Evolutionary conservation across 768 basidiomycete genomes (phyloP), one percentile per base, ranked within the genome.

Genomic region (Ramaria sp.): DNA sequence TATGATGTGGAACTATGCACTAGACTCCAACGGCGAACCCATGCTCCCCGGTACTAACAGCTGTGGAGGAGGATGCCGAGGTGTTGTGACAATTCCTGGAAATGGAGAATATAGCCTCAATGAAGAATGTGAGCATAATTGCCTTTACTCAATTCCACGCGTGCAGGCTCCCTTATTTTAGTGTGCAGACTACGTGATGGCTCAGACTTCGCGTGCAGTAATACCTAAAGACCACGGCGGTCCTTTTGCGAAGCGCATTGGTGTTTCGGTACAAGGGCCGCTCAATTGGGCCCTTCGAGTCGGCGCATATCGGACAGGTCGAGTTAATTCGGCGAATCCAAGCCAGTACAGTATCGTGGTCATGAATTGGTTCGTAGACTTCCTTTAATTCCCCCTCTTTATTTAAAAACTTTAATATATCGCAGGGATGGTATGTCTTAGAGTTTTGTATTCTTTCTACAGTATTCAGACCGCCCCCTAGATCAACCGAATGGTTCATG

Each of bases 1-100:
- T 0, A 67, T 88, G 20, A 83, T 86, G 80, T 89, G 86, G 85
- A 85, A 85, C 61, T 66, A 87, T 41, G 86, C 82, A 0, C 71
- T 83, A 8, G 79, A 87, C 39, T 69, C 76, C 0, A 74, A 66
- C 34, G 84, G 86, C 0, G 65, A 76, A n/a, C 85, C 86, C 1
- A 76, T 75, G 61, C 70, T 83, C 2, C 83, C 84, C 0, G 80
- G 81, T 5, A 78, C 80, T 1, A 69, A 69, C 52, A 83, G 81
- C 55, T 89, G 86, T 57, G 71, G 72, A 1, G 74, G 74, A 3
- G 81, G 82, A 15, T 89, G 85, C 61, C 75, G 85, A 13, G 76
- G 78, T 2, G 73, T 88, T 4, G 82, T 76, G 5, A 81, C 82
- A 6, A 75, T 88, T 48, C 83, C 84, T 60, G 78, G 67, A 60